Evolutionary conservation across 441 rosid species (phyloP).

Genomic region (Gossypium aridum): DNA sequence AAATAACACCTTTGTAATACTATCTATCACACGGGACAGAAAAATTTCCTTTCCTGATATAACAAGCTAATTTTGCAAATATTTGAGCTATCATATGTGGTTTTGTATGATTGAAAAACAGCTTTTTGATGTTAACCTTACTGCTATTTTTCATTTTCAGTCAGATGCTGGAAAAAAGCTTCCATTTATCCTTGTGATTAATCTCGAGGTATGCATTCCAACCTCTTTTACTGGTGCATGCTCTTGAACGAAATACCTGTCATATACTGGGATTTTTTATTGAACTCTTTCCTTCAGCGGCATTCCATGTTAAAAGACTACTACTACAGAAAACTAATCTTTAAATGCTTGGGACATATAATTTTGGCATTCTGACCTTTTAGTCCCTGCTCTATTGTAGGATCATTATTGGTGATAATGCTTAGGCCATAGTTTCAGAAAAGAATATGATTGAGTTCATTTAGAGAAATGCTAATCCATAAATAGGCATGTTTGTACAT

Average conservation of each 20-base stretch:
- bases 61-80: conserved; percentile 4
- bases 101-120: background rate
- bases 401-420: background rate
- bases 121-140: conserved; percentile 9
- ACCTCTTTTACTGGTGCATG: background rate
- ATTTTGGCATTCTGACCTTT: background rate
- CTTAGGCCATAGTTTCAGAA: background rate
- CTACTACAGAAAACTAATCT: background rate
- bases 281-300: background rate
- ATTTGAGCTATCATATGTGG: background rate
- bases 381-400: background rate
- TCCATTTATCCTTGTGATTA: conserved; percentile 75
- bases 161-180: conserved; percentile 90
- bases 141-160: conserved; percentile 38
- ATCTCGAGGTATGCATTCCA: conserved; percentile 70
- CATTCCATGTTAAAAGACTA: background rate
- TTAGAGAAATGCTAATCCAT: background rate
- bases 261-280: background rate
- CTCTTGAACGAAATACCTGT: background rate
- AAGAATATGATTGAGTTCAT: background rate
- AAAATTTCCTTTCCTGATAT: background rate
- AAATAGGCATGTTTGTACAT: conserved; percentile 6
- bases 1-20: background rate
- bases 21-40: background rate
- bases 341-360: background rate